Base-by-base conservation (phyloP, 495 filamentous ascomycete genomes). In the Diplogelasinospora grovesii region DNA sequence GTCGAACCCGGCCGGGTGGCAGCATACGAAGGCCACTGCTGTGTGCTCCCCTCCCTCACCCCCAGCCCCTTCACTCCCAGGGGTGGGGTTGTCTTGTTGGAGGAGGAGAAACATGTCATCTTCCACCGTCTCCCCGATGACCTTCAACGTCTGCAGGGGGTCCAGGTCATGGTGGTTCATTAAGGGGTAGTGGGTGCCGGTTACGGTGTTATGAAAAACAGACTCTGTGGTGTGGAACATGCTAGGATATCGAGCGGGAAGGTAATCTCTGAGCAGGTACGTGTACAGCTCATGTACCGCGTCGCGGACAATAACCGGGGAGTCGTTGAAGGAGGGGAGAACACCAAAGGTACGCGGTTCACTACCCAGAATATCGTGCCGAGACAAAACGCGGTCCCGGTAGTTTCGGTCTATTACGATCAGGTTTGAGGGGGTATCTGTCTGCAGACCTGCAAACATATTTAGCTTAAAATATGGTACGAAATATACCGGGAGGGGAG, bases 41-140 rank as follows among this genome's bases (percentile, higher is more conserved):
- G 66, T 63, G 52, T 89, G 89, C 21, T 48, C 39, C 1, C 39
- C 38, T 8, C 72, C 66, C 13, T 68, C 60, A 1, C 54, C 43
- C 2, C 66, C 11, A 3, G 3, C 11, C n/a, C 72, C 66, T n/a
- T 68, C 60, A 1, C 54, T 43, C 2, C 66, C 11, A 3, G 3
- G 8, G 7, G 19, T 32, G 25, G 10, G 3, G 19, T 2, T 5
- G 4, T 33, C 63, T 1, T 82, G 82, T 7, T 82, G 63, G 3
- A 93, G 70, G 36, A 56, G 25, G 5, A 95, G 63, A 20, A 90
- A 74, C 58, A 90, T 76, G 39, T 95, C 88, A 33, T 83, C 78
- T 43, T 90, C 85, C 18, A 89, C 64, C 36, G 73, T 74, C 27
- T 66, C 61, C 36, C 68, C 74, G 5, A 88, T 65, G 14, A 65